Evolutionary conservation across 345 rosid genomes (phyloP).

Genomic region (Eutrema yunnanense): DNA sequence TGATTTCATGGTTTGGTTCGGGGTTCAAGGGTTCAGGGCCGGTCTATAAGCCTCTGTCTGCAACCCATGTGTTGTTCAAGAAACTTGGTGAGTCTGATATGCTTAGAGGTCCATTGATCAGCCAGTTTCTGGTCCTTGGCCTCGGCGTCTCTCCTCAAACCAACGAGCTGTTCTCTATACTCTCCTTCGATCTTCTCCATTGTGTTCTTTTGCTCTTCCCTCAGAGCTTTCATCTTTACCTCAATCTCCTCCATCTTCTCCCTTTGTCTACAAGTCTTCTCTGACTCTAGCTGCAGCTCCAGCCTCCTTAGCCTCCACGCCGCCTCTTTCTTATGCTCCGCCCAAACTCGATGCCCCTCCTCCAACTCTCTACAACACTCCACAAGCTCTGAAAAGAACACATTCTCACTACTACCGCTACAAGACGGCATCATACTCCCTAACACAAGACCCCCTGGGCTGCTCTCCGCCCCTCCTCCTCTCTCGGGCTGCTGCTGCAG

Average conservation of each 20-base stretch:
- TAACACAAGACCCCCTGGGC: conserved; percentile 39
- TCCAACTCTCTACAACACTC: conserved; percentile 93
- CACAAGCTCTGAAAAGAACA: conserved; percentile 58
- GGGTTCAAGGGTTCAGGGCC: not conserved
- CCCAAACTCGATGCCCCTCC: conserved; percentile 82
- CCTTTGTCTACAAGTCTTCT: conserved; percentile 65
- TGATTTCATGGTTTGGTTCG: not conserved
- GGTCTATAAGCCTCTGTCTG: conserved; percentile 43
- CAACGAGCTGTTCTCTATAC: conserved; percentile 63
- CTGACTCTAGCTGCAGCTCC: conserved; percentile 90
- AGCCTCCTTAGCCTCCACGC: conserved; percentile 89
- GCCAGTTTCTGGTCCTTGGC: conserved; percentile 83
- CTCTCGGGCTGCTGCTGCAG: conserved; percentile 54
- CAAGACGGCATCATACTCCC: conserved; percentile 43
- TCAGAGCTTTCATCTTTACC: conserved; percentile 69
- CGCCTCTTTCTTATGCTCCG: conserved; percentile 88
- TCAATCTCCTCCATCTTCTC: conserved; percentile 92
- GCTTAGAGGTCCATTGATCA: conserved; percentile 82
- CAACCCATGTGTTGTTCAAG: conserved; percentile 66
- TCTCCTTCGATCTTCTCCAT: conserved; percentile 81
- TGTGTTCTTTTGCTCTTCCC: conserved; percentile 70
- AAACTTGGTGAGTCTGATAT: conserved; percentile 61
- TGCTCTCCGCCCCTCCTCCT: conserved; percentile 39
- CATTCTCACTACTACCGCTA: conserved; percentile 36
- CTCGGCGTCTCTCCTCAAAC: conserved; percentile 75